phyloP scores from a whole-genome alignment of 2,329 filamentous ascomycete genomes.

The Coniochaeta hoffmannii region DNA sequence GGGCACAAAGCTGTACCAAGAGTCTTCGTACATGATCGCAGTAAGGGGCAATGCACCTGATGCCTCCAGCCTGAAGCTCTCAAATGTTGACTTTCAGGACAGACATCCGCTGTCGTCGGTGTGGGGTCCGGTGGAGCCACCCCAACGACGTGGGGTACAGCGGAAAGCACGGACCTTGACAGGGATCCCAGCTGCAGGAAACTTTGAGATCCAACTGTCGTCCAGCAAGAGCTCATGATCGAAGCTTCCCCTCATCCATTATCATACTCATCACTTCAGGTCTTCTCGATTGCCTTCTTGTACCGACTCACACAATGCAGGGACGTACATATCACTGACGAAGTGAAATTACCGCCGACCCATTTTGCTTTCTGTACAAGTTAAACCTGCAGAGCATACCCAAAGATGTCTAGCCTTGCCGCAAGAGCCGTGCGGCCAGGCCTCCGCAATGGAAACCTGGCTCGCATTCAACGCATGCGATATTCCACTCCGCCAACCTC shows the following conservation, averaged over 20 bases:
- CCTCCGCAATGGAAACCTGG: background rate
- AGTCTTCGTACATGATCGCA: slow-evolving; percentile 68
- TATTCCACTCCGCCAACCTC: background rate
- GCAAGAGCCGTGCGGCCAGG: background rate
- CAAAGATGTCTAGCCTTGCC: background rate
- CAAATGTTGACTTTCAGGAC: background rate
- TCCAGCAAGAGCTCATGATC: background rate
- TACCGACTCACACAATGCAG: background rate
- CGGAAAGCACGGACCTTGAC: background rate
- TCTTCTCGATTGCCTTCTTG: too few relatives aligned
- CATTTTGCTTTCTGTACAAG: too few relatives aligned
- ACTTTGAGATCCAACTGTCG: background rate
- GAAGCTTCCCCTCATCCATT: background rate
- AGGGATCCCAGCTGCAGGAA: background rate
- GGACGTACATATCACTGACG: background rate
- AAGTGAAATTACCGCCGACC: background rate
- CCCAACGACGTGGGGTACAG: background rate
- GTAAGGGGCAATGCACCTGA: background rate
- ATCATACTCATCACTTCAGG: background rate
- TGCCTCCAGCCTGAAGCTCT: background rate
- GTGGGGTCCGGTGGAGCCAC: background rate
- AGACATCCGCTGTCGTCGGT: background rate
- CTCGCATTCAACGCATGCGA: background rate
- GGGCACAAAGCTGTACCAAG: slow-evolving; percentile 74
- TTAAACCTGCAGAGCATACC: too few relatives aligned